These are phyloP conservation scores for Beta vulgaris DNA, from an alignment of 148 eudicot genomes.

Conservation along the genomic window DNA sequence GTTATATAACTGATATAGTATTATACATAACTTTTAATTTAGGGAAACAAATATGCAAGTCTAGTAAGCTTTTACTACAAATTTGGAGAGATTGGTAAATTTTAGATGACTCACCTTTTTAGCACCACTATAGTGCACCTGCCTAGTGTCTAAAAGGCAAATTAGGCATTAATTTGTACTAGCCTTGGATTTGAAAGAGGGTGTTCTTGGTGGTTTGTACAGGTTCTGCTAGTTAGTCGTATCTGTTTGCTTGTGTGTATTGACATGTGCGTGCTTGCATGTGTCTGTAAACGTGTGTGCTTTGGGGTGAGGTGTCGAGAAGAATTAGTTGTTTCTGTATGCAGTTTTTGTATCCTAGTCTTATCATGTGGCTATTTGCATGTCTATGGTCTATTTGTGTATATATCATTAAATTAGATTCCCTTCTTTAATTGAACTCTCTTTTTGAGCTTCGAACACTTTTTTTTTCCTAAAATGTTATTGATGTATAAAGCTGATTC, in stretches of 20 bases:
- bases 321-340: neutral
- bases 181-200: neutral
- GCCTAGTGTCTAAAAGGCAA: neutral
- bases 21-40: too few species aligned
- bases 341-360: neutral
- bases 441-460: neutral
- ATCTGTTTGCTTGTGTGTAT: neutral
- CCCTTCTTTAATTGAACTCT: neutral
- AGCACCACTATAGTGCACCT: neutral
- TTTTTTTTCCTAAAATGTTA: neutral
- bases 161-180: neutral
- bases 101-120: neutral
- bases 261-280: neutral
- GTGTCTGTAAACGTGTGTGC: neutral
- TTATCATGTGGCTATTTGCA: neutral
- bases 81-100: neutral
- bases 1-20: neutral
- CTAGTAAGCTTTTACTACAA: neutral
- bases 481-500: neutral
- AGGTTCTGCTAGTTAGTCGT: neutral
- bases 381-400: neutral
- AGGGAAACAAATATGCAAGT: neutral
- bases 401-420: neutral
- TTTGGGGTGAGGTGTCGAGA: neutral
- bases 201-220: neutral